phyloP scores from a whole-genome alignment of 2,329 filamentous ascomycete species.

The Thielaviopsis populi region DNA sequence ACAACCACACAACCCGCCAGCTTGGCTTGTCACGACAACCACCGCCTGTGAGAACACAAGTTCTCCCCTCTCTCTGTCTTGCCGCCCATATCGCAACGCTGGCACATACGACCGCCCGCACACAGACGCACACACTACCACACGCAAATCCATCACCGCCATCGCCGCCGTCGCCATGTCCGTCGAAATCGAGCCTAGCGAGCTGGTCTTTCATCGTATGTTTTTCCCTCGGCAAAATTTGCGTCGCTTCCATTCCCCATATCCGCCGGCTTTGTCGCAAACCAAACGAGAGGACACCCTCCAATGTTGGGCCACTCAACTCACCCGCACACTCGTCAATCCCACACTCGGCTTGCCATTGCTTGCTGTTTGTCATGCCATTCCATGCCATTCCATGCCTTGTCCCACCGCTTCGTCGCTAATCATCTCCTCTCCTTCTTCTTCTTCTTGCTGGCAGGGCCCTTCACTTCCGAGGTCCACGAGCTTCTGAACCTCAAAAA shows the following conservation, averaged over 20 bases:
- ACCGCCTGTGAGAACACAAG: neutral
- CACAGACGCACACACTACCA: slow-evolving; percentile 12
- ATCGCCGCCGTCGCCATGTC: slow-evolving; percentile 53
- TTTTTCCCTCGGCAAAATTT: slow-evolving; percentile 20
- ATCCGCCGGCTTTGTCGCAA: neutral
- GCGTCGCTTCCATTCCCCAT: slow-evolving; percentile 7
- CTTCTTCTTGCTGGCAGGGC: slow-evolving; percentile 31
- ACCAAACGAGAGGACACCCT: neutral
- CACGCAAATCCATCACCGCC: neutral
- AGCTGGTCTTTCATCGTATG: slow-evolving; percentile 89
- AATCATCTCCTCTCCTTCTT: slow-evolving; percentile 1
- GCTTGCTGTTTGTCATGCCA: too few species aligned
- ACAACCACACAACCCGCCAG: neutral
- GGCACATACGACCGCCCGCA: neutral
- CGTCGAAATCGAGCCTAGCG: slow-evolving; percentile 78
- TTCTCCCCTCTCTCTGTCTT: neutral
- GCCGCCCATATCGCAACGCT: neutral
- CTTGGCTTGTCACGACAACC: neutral
- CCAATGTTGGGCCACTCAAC: neutral
- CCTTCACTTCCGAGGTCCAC: slow-evolving; percentile 51
- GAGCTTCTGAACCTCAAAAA: slow-evolving; percentile 52
- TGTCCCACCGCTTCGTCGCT: neutral
- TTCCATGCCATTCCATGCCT: too few species aligned
- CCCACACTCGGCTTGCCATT: neutral
- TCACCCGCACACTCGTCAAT: neutral